phyloP scores from a whole-genome alignment of 208 protist genomes.

The Polymyxa betae region DNA sequence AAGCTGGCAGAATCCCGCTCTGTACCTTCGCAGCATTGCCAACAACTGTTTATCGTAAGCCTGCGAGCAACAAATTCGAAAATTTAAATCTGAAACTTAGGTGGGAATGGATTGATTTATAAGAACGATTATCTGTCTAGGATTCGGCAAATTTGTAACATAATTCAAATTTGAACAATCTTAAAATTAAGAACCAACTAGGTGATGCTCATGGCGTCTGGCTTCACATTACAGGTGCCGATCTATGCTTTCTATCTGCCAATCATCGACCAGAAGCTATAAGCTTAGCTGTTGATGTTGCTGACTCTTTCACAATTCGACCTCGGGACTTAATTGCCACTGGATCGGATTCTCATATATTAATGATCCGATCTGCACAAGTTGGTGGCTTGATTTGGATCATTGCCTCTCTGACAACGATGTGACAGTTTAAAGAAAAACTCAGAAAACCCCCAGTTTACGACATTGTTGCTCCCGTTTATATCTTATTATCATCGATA shows the following conservation, averaged over 20 bases:
- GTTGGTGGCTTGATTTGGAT: neutral
- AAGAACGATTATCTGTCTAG: neutral
- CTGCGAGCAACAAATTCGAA: neutral
- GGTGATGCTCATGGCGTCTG: slow-evolving; percentile 23
- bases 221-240: neutral
- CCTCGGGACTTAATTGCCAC: neutral
- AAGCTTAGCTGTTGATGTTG: neutral
- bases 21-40: neutral
- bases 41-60: neutral
- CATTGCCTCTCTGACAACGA: neutral
- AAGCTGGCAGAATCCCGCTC: neutral
- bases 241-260: neutral
- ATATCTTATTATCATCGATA: neutral
- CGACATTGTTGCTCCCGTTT: neutral
- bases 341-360: neutral
- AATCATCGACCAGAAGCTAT: neutral
- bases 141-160: neutral
- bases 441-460: neutral
- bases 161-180: neutral
- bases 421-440: neutral
- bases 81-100: neutral
- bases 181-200: neutral
- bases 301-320: neutral
- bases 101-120: neutral
- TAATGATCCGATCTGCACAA: neutral